Percentiles rank a stretch among this genome's conserved stretches.
Conservation (phyloP, 2,329 filamentous ascomycete genomes). For the Exophiala oligosperma region DNA sequence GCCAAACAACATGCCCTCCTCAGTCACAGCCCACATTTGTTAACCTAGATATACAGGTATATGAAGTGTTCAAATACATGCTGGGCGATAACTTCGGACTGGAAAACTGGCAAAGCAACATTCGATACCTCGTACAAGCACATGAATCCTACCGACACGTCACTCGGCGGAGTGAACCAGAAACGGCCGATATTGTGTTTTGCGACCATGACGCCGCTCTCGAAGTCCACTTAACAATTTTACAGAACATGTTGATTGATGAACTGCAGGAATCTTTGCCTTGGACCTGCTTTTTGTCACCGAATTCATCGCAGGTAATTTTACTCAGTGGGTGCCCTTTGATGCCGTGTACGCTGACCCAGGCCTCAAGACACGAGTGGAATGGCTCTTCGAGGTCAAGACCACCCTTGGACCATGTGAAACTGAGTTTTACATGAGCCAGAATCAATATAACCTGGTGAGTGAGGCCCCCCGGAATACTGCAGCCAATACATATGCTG, state of each 20-base stretch:
- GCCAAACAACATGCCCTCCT: background rate
- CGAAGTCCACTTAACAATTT: background rate
- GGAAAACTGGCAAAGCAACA: conserved; percentile 20
- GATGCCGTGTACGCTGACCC: conserved; percentile 5
- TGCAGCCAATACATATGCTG: background rate
- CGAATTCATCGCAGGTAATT: too few relatives aligned
- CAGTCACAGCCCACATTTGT: background rate
- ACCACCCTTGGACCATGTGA: conserved; percentile 20
- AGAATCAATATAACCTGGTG: conserved; percentile 17
- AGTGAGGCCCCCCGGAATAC: background rate
- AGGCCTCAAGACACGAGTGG: conserved; percentile 1
- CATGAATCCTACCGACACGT: conserved; percentile 6
- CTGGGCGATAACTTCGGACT: conserved; percentile 1
- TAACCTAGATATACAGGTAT: conserved; percentile 9
- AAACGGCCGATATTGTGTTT: conserved; percentile 18
- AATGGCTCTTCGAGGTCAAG: conserved; percentile 24
- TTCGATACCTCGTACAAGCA: conserved; percentile 15
- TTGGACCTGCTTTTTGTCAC: too few relatives aligned
- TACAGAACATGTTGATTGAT: too few relatives aligned
- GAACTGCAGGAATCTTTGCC: too few relatives aligned
- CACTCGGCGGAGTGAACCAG: background rate
- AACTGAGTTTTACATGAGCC: conserved; percentile 20
- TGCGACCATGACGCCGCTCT: conserved; percentile 7
- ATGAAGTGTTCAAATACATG: conserved; percentile 9
- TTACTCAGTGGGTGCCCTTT: background rate